Evolutionary conservation across 2,329 filamentous ascomycete genomes (phyloP).

Genomic region (Simplicillium sp.): DNA sequence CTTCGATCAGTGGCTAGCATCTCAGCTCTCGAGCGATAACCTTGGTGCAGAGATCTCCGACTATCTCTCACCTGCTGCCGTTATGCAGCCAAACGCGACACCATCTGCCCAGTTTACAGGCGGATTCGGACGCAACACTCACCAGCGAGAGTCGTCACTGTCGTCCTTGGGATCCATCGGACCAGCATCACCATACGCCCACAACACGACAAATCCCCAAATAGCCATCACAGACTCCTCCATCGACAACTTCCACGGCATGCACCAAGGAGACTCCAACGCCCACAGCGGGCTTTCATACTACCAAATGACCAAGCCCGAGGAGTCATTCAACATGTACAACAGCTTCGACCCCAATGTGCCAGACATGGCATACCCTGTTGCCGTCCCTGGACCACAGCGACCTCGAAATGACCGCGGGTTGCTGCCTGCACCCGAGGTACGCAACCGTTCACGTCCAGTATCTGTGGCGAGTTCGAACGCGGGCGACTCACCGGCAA

Average conservation of each 20-base stretch:
- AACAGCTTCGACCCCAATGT: conserved; percentile 26
- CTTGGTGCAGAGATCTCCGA: no score
- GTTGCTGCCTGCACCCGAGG: conserved; percentile 36
- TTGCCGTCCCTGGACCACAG: conserved; percentile 24
- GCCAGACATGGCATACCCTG: conserved; percentile 29
- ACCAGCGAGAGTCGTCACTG: conserved; percentile 52
- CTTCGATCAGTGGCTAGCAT: neutral
- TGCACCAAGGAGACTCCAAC: conserved; percentile 19
- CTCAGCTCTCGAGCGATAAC: neutral
- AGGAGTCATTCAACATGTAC: conserved; percentile 33
- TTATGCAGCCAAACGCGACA: conserved; percentile 36
- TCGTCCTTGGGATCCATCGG: conserved; percentile 51
- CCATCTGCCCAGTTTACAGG: conserved; percentile 25
- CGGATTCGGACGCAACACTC: conserved; percentile 29
- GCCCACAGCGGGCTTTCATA: conserved; percentile 24
- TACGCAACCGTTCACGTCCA: conserved; percentile 37
- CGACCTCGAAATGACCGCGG: conserved; percentile 29
- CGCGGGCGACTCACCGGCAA: conserved; percentile 50
- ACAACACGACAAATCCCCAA: conserved; percentile 46
- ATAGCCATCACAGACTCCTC: conserved; percentile 43
- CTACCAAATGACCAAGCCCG: conserved; percentile 37
- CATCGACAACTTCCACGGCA: conserved; percentile 35
- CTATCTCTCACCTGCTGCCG: conserved; percentile 9
- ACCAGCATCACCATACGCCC: conserved; percentile 49
- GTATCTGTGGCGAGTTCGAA: conserved; percentile 48